These are phyloP conservation scores for Cylindrodendrum hubeiense DNA, from an alignment of 2,329 filamentous ascomycete species.

Conservation along the genomic window DNA sequence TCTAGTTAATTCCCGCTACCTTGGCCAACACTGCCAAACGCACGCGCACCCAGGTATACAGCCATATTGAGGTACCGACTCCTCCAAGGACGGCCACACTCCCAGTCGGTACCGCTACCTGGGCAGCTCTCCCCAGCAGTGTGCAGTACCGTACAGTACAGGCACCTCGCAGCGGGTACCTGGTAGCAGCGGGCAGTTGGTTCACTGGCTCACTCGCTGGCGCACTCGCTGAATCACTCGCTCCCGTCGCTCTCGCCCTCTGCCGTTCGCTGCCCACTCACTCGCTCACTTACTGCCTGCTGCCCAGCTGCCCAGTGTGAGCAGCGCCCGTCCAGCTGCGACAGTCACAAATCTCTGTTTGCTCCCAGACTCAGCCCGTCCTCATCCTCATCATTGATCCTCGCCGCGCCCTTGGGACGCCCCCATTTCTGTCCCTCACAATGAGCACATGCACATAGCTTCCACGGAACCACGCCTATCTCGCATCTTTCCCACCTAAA, in stretches of 20 bases:
- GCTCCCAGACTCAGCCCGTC: background rate
- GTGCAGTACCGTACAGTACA: background rate
- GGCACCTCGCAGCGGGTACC: background rate
- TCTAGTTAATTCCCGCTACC: background rate
- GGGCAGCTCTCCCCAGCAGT: background rate
- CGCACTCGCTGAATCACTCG: background rate
- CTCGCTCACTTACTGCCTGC: too few species aligned
- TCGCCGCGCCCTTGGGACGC: background rate
- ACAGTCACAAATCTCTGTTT: background rate
- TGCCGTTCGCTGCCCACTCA: background rate
- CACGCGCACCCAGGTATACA: background rate
- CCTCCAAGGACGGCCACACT: background rate
- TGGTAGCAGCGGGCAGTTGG: background rate
- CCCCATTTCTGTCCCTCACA: slow-evolving; percentile 8
- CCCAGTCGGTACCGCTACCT: background rate
- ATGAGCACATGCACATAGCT: slow-evolving; percentile 30
- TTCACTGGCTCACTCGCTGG: background rate
- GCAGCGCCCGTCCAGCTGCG: background rate
- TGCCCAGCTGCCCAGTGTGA: background rate
- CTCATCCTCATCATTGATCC: background rate
- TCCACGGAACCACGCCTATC: slow-evolving; percentile 20
- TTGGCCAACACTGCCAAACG: background rate
- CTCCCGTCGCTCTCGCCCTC: background rate
- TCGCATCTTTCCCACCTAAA: slow-evolving; percentile 25
- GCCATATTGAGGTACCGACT: background rate